A percentile compares a stretch with the other conserved stretches of the same genome.
Conservation (phyloP, 169 alveolate genomes). For the Cardiosporidium cionae region DNA sequence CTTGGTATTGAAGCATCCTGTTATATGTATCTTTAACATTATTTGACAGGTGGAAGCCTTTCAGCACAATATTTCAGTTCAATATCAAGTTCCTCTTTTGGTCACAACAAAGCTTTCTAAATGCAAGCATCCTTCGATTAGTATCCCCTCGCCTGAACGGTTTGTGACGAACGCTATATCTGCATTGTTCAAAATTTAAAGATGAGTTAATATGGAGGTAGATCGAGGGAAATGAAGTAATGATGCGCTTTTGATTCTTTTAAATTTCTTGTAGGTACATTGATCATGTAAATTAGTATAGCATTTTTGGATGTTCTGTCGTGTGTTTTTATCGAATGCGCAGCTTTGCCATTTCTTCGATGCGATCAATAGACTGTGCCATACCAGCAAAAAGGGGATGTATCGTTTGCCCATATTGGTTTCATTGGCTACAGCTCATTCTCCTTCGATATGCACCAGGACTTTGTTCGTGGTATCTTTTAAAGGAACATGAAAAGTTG, state of each 20-base stretch:
- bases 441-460: neutral
- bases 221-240: neutral
- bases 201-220: neutral
- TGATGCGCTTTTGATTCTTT: neutral
- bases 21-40: too few relatives aligned
- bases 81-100: constrained; percentile 44
- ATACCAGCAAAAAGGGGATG: neutral
- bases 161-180: neutral
- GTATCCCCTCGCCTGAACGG: constrained; percentile 27
- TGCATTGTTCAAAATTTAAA: neutral
- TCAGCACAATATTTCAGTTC: constrained; percentile 4
- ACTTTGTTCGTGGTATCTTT: neutral
- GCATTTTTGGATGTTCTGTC: neutral
- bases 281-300: neutral
- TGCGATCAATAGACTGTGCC: neutral
- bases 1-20: too few relatives aligned
- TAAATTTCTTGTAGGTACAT: neutral
- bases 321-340: too few relatives aligned
- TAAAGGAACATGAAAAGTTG: neutral
- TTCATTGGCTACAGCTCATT: neutral
- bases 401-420: neutral
- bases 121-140: constrained; percentile 18
- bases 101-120: constrained; percentile 46
- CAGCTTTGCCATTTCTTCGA: neutral
- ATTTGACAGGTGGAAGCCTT: constrained; percentile 15